Conservation (phyloP, 495 filamentous ascomycete genomes). For the Delitschia confertaspora region DNA sequence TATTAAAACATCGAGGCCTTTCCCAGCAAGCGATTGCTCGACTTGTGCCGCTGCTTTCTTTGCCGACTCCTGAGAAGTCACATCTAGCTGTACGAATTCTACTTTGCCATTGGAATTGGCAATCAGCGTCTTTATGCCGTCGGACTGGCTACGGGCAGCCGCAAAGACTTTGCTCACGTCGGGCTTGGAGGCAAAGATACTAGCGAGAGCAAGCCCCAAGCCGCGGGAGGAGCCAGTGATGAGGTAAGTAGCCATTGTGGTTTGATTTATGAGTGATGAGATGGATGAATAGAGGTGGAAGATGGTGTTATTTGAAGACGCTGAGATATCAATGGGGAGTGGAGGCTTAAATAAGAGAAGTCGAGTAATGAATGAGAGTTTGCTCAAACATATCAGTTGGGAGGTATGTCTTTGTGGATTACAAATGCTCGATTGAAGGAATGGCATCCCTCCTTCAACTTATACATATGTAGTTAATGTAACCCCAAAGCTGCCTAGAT, state of each 20-base stretch:
- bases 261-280: no score
- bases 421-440: no score
- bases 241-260: neutral
- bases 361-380: no score
- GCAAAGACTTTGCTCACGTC: neutral
- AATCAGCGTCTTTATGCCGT: conserved; percentile 1
- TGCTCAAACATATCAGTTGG: no score
- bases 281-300: no score
- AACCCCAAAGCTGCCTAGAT: no score
- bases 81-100: conserved; percentile 1
- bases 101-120: neutral
- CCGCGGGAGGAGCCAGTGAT: conserved; percentile 5
- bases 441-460: no score
- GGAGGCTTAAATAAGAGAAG: no score
- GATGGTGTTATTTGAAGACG: no score
- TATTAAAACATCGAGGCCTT: conserved; percentile 38
- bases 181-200: neutral
- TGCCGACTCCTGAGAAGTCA: neutral
- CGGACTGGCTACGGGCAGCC: neutral
- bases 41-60: conserved; percentile 15
- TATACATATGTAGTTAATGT: no score
- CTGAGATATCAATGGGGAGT: no score
- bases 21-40: conserved; percentile 25
- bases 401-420: no score
- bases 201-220: conserved; percentile 1